Conservation (phyloP, 306 rosid genomes). For the Gillenia trifoliata region DNA sequence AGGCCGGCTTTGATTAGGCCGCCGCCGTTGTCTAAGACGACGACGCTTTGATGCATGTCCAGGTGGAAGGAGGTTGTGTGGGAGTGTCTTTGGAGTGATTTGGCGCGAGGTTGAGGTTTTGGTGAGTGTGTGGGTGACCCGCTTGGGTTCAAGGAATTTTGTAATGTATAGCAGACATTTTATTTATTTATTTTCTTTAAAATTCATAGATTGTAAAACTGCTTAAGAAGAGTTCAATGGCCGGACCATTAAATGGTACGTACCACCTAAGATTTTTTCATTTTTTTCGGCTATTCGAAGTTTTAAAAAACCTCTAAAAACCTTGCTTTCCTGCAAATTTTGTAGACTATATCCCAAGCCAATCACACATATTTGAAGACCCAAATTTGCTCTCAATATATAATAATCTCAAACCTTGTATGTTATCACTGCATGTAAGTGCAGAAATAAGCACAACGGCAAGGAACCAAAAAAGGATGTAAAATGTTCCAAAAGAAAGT, state of each 20-base stretch:
- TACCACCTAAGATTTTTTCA: too few relatives aligned
- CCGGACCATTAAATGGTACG: too few relatives aligned
- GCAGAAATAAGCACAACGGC: neutral
- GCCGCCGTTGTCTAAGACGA: constrained; percentile 91
- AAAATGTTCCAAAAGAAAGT: neutral
- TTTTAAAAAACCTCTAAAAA: too few relatives aligned
- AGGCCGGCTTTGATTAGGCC: constrained; percentile 80
- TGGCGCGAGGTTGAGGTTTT: neutral
- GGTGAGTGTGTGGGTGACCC: neutral
- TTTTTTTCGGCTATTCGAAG: too few relatives aligned
- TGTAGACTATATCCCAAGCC: too few relatives aligned
- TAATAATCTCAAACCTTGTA: neutral
- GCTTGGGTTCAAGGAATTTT: neutral
- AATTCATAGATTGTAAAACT: too few relatives aligned
- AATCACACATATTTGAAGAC: neutral
- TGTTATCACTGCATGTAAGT: neutral
- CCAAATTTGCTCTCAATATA: neutral
- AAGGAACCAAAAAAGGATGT: neutral
- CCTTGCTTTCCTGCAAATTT: too few relatives aligned
- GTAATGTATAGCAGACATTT: too few relatives aligned
- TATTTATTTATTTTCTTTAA: too few relatives aligned
- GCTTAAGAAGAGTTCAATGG: too few relatives aligned
- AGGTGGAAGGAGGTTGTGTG: neutral
- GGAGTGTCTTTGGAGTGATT: neutral
- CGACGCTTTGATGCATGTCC: constrained; percentile 41